These are phyloP conservation scores for Barnettozyma wickerhamii DNA, from an alignment of 805 yeast genomes.

Conservation along the genomic window DNA sequence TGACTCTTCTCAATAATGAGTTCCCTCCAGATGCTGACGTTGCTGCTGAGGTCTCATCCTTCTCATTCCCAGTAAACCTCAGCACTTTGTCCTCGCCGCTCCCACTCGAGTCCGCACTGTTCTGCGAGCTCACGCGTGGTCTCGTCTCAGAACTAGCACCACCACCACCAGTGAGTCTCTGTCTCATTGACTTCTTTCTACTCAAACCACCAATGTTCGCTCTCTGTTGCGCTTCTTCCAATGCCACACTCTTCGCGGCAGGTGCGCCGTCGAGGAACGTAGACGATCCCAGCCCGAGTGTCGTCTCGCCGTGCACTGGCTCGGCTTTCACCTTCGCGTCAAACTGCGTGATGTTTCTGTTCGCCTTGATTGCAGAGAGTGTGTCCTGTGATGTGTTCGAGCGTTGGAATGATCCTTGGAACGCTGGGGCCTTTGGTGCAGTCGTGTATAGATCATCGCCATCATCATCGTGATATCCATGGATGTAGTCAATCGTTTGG, in stretches of 20 bases:
- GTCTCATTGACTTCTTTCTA: constrained; percentile 81
- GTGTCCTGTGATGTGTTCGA: constrained; percentile 17
- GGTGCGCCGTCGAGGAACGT: constrained; percentile 97
- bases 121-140: constrained; percentile 1
- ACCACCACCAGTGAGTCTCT: constrained; percentile 41
- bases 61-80: constrained; percentile 26
- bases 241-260: constrained; percentile 52
- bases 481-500: constrained; percentile 67
- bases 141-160: constrained; percentile 3
- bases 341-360: constrained; percentile 54
- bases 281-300: constrained; percentile 86
- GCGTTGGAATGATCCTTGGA: constrained; percentile 10
- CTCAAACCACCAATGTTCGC: constrained; percentile 46
- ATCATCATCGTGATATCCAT: constrained; percentile 62
- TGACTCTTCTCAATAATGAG: constrained; percentile 77
- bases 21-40: constrained; percentile 37
- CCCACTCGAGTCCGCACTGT: constrained; percentile 18
- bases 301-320: constrained; percentile 80
- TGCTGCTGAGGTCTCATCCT: constrained; percentile 13
- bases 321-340: constrained; percentile 66
- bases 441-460: constrained; percentile 33
- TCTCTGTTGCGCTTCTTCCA: constrained; percentile 32
- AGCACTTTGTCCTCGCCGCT: constrained; percentile 31
- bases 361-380: constrained; percentile 43
- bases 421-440: constrained; percentile 8